Evolutionary conservation across 805 yeast genomes (phyloP).

Genomic region (Cyberlindnera veronae): DNA sequence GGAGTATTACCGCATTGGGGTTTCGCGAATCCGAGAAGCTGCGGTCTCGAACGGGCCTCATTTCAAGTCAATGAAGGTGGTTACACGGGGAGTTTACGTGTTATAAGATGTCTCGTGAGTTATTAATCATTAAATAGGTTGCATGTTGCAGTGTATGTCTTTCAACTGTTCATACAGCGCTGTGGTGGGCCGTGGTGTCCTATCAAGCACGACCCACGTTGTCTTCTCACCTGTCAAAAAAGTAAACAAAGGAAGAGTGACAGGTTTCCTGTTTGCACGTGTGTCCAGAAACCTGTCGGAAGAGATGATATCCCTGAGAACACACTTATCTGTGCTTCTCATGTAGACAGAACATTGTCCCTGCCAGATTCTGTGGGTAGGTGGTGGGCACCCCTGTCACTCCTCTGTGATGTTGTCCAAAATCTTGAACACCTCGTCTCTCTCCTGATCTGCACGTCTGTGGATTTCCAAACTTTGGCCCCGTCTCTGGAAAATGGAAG

Average conservation of each 20-base stretch:
- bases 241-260: too few species aligned
- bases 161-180: neutral
- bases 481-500: constrained; percentile 14
- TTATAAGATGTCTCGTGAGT: neutral
- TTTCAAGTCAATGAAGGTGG: too few species aligned
- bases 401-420: constrained; percentile 25
- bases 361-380: too few species aligned
- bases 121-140: neutral
- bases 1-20: neutral
- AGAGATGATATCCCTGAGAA: too few species aligned
- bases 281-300: too few species aligned
- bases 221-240: too few species aligned
- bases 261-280: too few species aligned
- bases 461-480: constrained; percentile 31
- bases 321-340: too few species aligned
- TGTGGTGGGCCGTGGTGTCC: neutral
- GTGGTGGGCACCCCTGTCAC: too few species aligned
- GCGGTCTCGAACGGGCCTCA: neutral
- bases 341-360: too few species aligned
- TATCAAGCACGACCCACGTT: too few species aligned
- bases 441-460: too few species aligned
- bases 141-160: neutral
- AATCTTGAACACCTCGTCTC: constrained; percentile 10
- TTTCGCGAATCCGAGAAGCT: constrained; percentile 2
- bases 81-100: neutral